Base-by-base conservation (phyloP, 2,329 filamentous ascomycete genomes). In the Coniochaeta hoffmannii region DNA sequence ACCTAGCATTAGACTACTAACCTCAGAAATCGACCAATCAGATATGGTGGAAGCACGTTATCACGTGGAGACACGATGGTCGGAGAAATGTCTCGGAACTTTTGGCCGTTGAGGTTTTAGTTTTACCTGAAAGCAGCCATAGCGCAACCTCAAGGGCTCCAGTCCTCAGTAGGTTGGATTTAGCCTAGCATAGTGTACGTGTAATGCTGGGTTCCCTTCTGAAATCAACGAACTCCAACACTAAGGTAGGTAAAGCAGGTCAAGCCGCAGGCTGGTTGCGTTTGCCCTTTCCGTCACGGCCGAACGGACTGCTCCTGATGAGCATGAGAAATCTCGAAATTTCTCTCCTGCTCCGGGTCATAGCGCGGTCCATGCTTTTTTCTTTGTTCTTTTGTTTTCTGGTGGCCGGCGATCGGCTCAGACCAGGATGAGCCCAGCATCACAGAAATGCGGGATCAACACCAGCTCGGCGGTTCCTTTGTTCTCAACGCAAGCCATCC, bases 401-500 rank as follows among this genome's bases (percentile, higher is more conserved):
- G 24, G 41, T 22, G 26, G 41, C 41, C 41, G 41, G 19, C 24
- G 22, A 46, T 46, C 41, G 41, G 22, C 24, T 46, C 41, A 15
- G 24, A 46, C 41, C 24, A 28, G 41, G 41, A 46, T 46, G 26
- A 46, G 41, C 41, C 41, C 41, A 28, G 41, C 6, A 24, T 28
- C 2, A 15, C 24, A 46, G 12, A 46, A 26, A 46, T 46, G 41
- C 41, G 41, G 41, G 41, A 46, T 46, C 41, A 46, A 46, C 41
- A 46, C 41, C 41, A 46, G 41, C 41, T 46, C 41, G 19, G 3
- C 41, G 41, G 41, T 46, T 46, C 41, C 41, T 46, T 46, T 46
- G 41, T 46, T 46, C 41, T 26, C n/a, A 2, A 3, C 8, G 10
- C 41, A 46, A 46, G 41, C 41, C 41, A 46, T 26, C 41, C 41